Evolutionary conservation across 2,329 filamentous ascomycete species (phyloP), one percentile per base, ranked within the genome.

Genomic region (Westerdykella aurantiaca): DNA sequence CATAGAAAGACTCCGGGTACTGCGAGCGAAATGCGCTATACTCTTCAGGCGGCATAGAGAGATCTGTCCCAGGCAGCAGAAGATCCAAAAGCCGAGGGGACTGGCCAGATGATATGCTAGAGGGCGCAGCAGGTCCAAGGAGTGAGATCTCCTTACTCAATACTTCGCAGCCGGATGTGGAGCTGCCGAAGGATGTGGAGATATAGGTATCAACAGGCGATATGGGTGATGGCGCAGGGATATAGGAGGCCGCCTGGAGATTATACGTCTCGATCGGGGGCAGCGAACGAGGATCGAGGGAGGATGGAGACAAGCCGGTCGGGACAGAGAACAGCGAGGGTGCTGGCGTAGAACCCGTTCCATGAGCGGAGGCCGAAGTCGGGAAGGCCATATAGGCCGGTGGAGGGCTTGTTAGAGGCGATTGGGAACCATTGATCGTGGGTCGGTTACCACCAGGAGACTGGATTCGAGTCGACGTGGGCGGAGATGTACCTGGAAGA

Each of bases 51-150:
- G 69, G 63, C 22, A 62, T 64, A 53, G 64, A 71, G 22, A 76
- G 57, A 45, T 76, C 72, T 11, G 72, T 72, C 5, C 71, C 72
- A 9, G 74, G 71, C n/a, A 73, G 52, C 14, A 76, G 58, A 14
- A 76, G 61, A 56, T 76, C 72, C 37, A 73, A 60, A 33, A 76
- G 55, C 41, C 69, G 69, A 31, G 75, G 74, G 18, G 73, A 75
- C 42, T 73, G 70, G 16, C 70, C 71, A 33, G 72, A 71, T 41
- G 64, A 63, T 42, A 67, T 53, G 53, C 58, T 63, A 37, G 64
- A 64, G 45, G 61, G 52, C 38, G 61, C 58, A 38, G 60, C 63
- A 12, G 52, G 52, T 44, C 51, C 57, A 40, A 58, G 55, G 7
- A 43, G 50, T 31, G 49, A 43, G 34, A 59, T 53, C 43, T 53